phyloP scores from a whole-genome alignment of 805 yeast genomes.

The Candida tallmaniae region DNA sequence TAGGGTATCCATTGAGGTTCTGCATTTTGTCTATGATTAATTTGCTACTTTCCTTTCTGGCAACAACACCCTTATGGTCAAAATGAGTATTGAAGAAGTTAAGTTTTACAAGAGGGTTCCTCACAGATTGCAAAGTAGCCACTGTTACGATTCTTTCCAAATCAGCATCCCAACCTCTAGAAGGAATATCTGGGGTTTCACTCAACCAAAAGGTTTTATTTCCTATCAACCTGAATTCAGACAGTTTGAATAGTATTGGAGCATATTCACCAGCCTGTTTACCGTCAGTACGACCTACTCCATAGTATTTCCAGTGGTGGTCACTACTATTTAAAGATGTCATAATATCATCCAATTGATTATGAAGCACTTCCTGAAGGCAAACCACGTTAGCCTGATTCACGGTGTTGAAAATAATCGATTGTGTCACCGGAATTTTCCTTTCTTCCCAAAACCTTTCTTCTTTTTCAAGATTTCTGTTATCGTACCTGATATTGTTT shows the following conservation, averaged over 20 bases:
- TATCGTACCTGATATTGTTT: constrained; percentile 45
- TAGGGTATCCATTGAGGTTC: constrained; percentile 26
- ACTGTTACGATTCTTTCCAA: constrained; percentile 37
- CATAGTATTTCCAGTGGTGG: constrained; percentile 31
- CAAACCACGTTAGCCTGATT: constrained; percentile 33
- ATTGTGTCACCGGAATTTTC: constrained; percentile 27
- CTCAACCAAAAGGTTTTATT: constrained; percentile 37
- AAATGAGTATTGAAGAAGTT: constrained; percentile 41
- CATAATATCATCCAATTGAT: constrained; percentile 37
- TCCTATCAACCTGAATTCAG: constrained; percentile 29
- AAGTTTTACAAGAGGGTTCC: constrained; percentile 24
- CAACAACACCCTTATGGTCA: constrained; percentile 36
- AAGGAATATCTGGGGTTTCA: constrained; percentile 42
- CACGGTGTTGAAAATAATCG: constrained; percentile 17
- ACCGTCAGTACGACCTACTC: constrained; percentile 35
- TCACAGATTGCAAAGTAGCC: constrained; percentile 28
- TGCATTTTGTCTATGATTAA: constrained; percentile 33
- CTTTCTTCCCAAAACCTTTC: constrained; percentile 47
- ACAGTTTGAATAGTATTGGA: constrained; percentile 29
- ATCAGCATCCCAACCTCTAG: constrained; percentile 42
- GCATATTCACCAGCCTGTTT: constrained; percentile 27
- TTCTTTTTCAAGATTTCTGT: constrained; percentile 23
- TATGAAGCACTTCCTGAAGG: constrained; percentile 36
- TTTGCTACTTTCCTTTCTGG: constrained; percentile 29
- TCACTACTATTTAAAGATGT: constrained; percentile 14